Evolutionary conservation across 805 yeast genomes (phyloP), one percentile per base, ranked within the genome.

Genomic region (Tetrapisispora nanseiensis): DNA sequence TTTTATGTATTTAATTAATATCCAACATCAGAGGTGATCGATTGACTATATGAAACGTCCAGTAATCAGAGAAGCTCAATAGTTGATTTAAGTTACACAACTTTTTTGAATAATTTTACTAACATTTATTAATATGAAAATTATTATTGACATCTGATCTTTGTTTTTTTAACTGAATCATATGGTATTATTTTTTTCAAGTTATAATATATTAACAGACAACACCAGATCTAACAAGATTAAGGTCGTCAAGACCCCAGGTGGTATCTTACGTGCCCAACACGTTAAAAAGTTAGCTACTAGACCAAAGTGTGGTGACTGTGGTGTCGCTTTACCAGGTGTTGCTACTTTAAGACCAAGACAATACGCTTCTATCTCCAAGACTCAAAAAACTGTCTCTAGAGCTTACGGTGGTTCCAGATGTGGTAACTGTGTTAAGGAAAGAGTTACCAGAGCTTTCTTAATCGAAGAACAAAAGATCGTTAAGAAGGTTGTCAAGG

Each of bases 191-290:
- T 24, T 41, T 16, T 38, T 10, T 26, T n/a, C 8, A 13, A 2
- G n/a, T 26, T 32, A 13, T 45, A 20, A 24, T 37, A 24, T 42
- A 35, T 39, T 29, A 33, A 40, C 50, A 85, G 94, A 87, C 95
- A 92, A 92, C 95, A 89, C 98, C 82, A 83, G 82, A 75, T 92
- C 98, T 64, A 92, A 92, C 95, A 86, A 84, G 80, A 90, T 92
- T 80, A 90, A 85, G 89, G 95, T 90, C 74, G 95, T 90, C 66
- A 92, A 90, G 86, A 92, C 99, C 75, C 98, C 99, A 74, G 99
- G 99, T 81, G 97, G 97, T 70, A 83, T 82, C 74, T 82, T 92
- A 74, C 82, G 87, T 70, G 95, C 95, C 69, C 96, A 89, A 74
- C 98, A 92, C 78, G 77, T 86, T 68, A 86, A 86, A 83, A 87